Conservation (phyloP, 495 filamentous ascomycete species). For the Darksidea phi region DNA sequence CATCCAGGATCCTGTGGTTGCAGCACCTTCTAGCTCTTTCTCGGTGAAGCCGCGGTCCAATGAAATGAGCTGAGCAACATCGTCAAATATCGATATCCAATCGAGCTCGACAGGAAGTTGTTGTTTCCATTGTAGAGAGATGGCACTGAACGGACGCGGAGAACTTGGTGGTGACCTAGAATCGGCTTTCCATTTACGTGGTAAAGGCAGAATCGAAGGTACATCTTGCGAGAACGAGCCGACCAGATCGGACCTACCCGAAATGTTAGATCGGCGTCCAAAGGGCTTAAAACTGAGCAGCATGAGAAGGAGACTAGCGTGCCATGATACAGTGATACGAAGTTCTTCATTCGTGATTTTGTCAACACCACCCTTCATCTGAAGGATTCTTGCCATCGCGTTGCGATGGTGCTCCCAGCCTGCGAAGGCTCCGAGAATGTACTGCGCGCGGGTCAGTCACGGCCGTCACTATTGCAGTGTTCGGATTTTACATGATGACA, state of each 20-base stretch:
- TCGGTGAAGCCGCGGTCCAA: slow-evolving; percentile 6
- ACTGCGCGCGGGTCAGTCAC: slow-evolving; percentile 7
- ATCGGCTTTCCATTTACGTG: neutral
- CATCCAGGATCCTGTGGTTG: slow-evolving; percentile 6
- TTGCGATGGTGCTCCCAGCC: slow-evolving; percentile 2
- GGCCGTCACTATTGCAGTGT: neutral
- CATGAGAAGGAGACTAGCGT: neutral
- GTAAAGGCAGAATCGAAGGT: slow-evolving; percentile 8
- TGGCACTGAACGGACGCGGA: slow-evolving; percentile 1
- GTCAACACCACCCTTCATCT: slow-evolving; percentile 11
- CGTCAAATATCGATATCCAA: slow-evolving; percentile 22
- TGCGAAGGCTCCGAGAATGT: slow-evolving; percentile 4
- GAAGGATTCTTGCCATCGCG: slow-evolving; percentile 8
- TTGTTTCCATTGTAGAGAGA: slow-evolving; percentile 15
- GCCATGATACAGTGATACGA: slow-evolving; percentile 19
- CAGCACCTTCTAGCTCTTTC: neutral
- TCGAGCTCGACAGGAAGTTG: slow-evolving; percentile 5
- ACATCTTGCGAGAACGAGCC: slow-evolving; percentile 12
- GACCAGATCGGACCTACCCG: slow-evolving; percentile 6
- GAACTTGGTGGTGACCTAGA: slow-evolving; percentile 9
- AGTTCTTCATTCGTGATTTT: slow-evolving; percentile 6
- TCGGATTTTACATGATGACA: slow-evolving; percentile 11
- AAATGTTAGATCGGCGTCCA: neutral
- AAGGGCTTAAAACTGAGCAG: neutral
- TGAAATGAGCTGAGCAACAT: slow-evolving; percentile 13